phyloP scores from a whole-genome alignment of 768 basidiomycete species.

The Boletus rubropictus region DNA sequence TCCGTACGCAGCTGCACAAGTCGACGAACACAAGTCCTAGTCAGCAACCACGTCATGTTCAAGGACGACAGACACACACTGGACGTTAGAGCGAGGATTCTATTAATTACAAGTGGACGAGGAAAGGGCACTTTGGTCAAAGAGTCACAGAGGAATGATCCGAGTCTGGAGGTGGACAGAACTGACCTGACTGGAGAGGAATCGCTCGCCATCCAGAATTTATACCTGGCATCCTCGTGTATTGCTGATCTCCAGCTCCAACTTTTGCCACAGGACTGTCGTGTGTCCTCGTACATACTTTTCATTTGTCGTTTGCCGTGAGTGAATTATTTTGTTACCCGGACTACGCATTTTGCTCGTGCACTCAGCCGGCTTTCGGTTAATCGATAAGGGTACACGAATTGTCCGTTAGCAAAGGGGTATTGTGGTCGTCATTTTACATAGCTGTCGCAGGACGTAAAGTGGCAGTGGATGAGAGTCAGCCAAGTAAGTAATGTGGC shows the following conservation, averaged over 20 bases:
- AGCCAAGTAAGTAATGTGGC: too few species aligned
- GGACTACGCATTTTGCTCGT: too few species aligned
- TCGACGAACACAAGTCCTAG: background rate
- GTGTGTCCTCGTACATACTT: background rate
- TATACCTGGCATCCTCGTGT: conserved; percentile 11
- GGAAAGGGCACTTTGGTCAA: background rate
- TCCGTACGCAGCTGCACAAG: background rate
- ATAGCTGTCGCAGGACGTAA: too few species aligned
- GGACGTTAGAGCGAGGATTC: background rate
- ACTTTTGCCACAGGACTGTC: background rate
- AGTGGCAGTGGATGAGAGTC: too few species aligned
- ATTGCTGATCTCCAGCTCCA: background rate
- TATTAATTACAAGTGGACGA: background rate
- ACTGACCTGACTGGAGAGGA: background rate
- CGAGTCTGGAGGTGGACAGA: background rate
- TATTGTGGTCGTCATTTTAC: too few species aligned
- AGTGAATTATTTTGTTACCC: too few species aligned
- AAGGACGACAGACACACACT: conserved; percentile 4
- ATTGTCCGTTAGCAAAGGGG: too few species aligned
- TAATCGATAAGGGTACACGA: too few species aligned
- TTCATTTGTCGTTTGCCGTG: too few species aligned
- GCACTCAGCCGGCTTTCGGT: too few species aligned
- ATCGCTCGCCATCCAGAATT: conserved; percentile 1
- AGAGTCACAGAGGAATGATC: background rate
- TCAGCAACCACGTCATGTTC: background rate